Evolutionary conservation across 1,284 basidiomycete genomes (phyloP).

Genomic region (Leccinum fallax): DNA sequence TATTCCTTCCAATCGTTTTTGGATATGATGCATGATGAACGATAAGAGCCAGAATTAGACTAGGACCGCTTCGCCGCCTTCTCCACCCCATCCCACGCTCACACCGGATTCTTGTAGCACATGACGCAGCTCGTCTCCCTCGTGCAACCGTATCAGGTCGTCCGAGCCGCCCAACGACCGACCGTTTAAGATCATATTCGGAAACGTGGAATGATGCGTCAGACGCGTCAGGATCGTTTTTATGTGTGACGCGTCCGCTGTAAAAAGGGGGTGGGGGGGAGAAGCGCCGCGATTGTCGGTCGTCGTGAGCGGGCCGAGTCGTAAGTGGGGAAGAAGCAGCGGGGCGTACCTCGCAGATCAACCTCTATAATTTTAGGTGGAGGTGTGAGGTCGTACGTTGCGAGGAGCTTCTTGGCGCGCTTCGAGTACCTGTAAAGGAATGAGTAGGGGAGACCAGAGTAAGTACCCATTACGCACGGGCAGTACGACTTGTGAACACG

Average conservation of each 20-base stretch:
- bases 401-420: constrained; percentile 69
- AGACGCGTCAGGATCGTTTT: constrained; percentile 68
- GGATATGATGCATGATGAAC: neutral
- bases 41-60: neutral
- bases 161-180: constrained; percentile 75
- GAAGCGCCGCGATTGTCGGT: neutral
- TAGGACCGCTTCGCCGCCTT: neutral
- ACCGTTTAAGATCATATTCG: constrained; percentile 71
- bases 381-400: constrained; percentile 65
- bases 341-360: constrained; percentile 58
- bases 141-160: constrained; percentile 45
- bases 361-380: constrained; percentile 74
- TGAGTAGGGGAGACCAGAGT: neutral
- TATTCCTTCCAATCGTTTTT: neutral
- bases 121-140: constrained; percentile 12
- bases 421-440: constrained; percentile 56
- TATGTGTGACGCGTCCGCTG: constrained; percentile 64
- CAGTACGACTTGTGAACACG: constrained; percentile 56
- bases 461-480: constrained; percentile 48
- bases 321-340: neutral
- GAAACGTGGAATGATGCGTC: constrained; percentile 70
- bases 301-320: neutral
- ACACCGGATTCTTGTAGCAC: constrained; percentile 19
- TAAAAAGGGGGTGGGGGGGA: neutral
- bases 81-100: constrained; percentile 14